Evolutionary conservation across 257 asterid genomes (phyloP), one percentile per base, ranked within the genome.

Genomic region (Ocimum tenuiflorum): DNA sequence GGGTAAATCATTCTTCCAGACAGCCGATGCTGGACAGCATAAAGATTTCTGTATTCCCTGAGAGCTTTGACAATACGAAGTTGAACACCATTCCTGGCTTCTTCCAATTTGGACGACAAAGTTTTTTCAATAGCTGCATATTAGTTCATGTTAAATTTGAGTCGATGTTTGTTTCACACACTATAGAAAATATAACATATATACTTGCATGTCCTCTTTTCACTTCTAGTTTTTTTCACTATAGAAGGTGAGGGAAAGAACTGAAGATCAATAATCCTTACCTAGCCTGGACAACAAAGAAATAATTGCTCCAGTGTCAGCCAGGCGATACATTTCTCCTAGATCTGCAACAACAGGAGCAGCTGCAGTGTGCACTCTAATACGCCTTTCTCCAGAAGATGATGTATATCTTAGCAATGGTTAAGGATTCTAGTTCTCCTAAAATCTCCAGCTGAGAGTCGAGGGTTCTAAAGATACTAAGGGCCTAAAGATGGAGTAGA

Each of bases 351-450:
- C 95, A 66, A 94, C 99, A 43, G 97, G 99, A 79, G 92, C 97
- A 36, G 96, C 97, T 3, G 95, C 95, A 24, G 97, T 94, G 75
- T 85, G 99, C 63, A 94, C 99, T 77, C 99, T 86, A 65, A 94
- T 94, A 65, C 97, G 96, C 77, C 99, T 79, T 82, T 94, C 99
- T 71, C 97, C 99, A 51, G 89, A 86, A 65, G 99, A 94, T 47
- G 99, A 94, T 67, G 99, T 94, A 76, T 86, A 94, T 78, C 99
- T 94, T 82, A 48, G 47, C 72, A 72, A 64, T 63, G 19, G 84
- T 87, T 79, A 84, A 84, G 94, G 77, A 35, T 38, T 57, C 45
- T 9, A 43, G 18, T 47, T 51, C 29, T 48, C n/a, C 43, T 65
- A 65, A 17, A 13, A 42, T 57, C 69, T 63, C 39, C 39, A 61